These are phyloP conservation scores for Cyclostephanos invisitatus DNA, from an alignment of 108 stramenopile genomes.

Conservation along the genomic window DNA sequence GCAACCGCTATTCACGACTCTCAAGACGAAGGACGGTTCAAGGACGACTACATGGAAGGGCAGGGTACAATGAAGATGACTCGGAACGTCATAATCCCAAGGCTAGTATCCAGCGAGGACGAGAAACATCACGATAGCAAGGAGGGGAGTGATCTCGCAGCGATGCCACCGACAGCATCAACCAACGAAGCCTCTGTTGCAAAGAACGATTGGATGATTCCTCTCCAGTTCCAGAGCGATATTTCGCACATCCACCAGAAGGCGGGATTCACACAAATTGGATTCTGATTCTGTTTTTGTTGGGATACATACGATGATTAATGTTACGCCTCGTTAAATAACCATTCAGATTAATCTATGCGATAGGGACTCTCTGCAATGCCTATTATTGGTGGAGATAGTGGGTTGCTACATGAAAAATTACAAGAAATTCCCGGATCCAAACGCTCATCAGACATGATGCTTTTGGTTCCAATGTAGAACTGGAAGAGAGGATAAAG, in stretches of 20 bases:
- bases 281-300: conserved; percentile 35
- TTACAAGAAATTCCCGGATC: no score
- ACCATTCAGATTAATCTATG: no score
- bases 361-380: no score
- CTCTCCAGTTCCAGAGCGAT: conserved; percentile 84
- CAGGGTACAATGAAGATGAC: conserved; percentile 90
- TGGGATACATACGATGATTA: no score
- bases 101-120: conserved; percentile 20
- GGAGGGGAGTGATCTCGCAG: conserved; percentile 4
- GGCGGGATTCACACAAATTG: conserved; percentile 80
- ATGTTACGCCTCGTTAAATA: no score
- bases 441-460: no score
- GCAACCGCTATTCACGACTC: not conserved
- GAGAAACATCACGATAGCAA: conserved; percentile 4
- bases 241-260: conserved; percentile 83
- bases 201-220: conserved; percentile 85
- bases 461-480: no score
- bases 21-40: conserved; percentile 87
- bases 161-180: not conserved
- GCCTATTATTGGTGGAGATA: no score
- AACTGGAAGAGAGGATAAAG: no score
- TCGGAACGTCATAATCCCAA: conserved; percentile 62
- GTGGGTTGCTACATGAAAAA: no score
- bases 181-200: conserved; percentile 6
- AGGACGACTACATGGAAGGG: conserved; percentile 89